These are phyloP conservation scores for Astragalus glycyphyllos DNA, from an alignment of 306 rosid species.

Conservation along the genomic window DNA sequence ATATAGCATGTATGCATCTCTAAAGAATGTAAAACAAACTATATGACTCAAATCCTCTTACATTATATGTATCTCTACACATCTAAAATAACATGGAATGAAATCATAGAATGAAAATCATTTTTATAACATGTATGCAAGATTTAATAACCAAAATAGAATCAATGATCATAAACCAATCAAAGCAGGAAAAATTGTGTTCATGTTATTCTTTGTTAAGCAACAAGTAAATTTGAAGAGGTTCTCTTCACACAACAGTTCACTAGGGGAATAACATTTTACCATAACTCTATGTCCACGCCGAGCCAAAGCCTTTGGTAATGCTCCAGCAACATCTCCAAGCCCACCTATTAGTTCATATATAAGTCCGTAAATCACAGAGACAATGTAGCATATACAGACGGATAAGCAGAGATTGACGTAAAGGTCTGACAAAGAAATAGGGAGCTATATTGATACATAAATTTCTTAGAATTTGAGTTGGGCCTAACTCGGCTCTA, in stretches of 20 bases:
- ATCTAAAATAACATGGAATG: neutral
- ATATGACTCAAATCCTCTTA: neutral
- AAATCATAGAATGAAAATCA: constrained; percentile 29
- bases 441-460: no score
- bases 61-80: constrained; percentile 4
- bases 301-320: constrained; percentile 98
- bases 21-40: neutral
- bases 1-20: constrained; percentile 3
- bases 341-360: constrained; percentile 80
- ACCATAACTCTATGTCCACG: constrained; percentile 99
- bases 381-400: constrained; percentile 16
- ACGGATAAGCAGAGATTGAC: neutral
- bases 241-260: constrained; percentile 21
- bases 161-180: constrained; percentile 35
- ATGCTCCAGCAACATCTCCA: constrained; percentile 96
- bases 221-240: constrained; percentile 20
- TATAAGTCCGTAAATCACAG: constrained; percentile 39
- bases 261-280: constrained; percentile 39
- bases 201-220: constrained; percentile 1
- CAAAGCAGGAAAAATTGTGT: neutral
- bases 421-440: no score
- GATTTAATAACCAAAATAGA: constrained; percentile 27
- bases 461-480: no score
- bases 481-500: no score
- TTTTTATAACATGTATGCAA: constrained; percentile 4